Percentiles rank a stretch among this genome's conserved stretches.
Evolutionary conservation across 1,284 basidiomycete genomes (phyloP).

Genomic region (Ganoderma lucidum): DNA sequence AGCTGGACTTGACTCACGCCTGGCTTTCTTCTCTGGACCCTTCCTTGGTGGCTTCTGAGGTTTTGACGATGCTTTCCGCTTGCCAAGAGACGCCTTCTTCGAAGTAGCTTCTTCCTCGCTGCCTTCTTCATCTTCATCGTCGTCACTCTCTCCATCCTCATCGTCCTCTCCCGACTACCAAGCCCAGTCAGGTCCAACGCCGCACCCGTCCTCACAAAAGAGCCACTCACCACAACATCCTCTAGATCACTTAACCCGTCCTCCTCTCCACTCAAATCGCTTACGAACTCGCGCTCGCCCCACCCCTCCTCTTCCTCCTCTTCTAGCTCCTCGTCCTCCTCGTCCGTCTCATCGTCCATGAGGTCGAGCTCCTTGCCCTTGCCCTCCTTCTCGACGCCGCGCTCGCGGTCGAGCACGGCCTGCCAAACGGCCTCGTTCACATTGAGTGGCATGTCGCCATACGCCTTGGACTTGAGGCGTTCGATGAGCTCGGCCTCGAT

Average conservation of each 20-base stretch:
- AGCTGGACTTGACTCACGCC: slow-evolving; percentile 51
- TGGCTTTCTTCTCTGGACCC: slow-evolving; percentile 63
- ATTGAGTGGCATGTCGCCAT: slow-evolving; percentile 97
- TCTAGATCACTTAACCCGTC: slow-evolving; percentile 79
- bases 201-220: slow-evolving; percentile 30
- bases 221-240: slow-evolving; percentile 59
- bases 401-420: slow-evolving; percentile 85
- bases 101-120: slow-evolving; percentile 41
- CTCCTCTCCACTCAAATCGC: slow-evolving; percentile 78
- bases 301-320: slow-evolving; percentile 71
- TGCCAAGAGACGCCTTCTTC: slow-evolving; percentile 61
- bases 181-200: slow-evolving; percentile 18
- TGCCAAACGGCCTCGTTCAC: slow-evolving; percentile 99
- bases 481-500: slow-evolving; percentile 98
- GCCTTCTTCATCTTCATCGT: slow-evolving; percentile 41
- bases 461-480: slow-evolving; percentile 94
- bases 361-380: slow-evolving; percentile 56
- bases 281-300: slow-evolving; percentile 86
- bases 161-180: slow-evolving; percentile 39
- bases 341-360: slow-evolving; percentile 59
- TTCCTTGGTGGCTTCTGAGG: slow-evolving; percentile 55
- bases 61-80: slow-evolving; percentile 64
- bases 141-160: slow-evolving; percentile 42
- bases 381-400: slow-evolving; percentile 53
- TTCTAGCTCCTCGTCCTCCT: slow-evolving; percentile 59